A percentile compares a stretch with the other conserved stretches of the same genome.
These are phyloP conservation scores for Rhodotorula sp. DNA, from an alignment of 1,284 basidiomycete genomes.

Conservation along the genomic window DNA sequence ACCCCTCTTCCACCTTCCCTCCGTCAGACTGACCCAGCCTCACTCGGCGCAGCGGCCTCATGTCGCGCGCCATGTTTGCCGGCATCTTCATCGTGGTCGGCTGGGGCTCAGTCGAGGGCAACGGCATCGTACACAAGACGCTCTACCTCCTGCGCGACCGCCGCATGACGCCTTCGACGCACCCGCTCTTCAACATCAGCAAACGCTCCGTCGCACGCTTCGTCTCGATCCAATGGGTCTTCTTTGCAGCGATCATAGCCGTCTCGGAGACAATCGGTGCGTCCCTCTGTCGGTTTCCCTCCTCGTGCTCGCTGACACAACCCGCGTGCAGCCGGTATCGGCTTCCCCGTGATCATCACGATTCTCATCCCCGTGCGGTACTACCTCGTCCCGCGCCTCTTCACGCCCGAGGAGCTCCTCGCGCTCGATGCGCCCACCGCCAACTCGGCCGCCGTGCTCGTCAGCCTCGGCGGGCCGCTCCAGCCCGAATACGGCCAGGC, in stretches of 20 bases:
- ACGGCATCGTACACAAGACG: conserved; percentile 81
- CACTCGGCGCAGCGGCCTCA: conserved; percentile 60
- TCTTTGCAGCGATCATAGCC: conserved; percentile 86
- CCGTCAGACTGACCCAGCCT: conserved; percentile 43
- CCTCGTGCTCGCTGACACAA: background rate
- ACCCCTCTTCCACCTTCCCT: conserved; percentile 57
- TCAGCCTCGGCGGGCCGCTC: conserved; percentile 43
- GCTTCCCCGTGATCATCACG: conserved; percentile 61
- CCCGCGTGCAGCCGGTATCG: conserved; percentile 39
- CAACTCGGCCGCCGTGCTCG: conserved; percentile 45
- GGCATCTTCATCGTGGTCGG: conserved; percentile 42
- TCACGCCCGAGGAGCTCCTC: conserved; percentile 75
- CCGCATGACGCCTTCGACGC: conserved; percentile 62
- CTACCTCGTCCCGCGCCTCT: conserved; percentile 72
- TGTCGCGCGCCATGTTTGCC: conserved; percentile 45
- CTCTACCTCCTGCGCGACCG: conserved; percentile 79
- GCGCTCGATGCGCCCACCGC: conserved; percentile 62
- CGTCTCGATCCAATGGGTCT: conserved; percentile 74
- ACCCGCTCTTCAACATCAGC: conserved; percentile 73
- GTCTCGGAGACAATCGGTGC: conserved; percentile 87
- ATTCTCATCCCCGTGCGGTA: conserved; percentile 80
- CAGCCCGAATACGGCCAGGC: conserved; percentile 17
- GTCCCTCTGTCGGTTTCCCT: conserved; percentile 34
- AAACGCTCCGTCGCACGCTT: conserved; percentile 77
- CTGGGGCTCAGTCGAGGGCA: conserved; percentile 60